Evolutionary conservation across 768 basidiomycete genomes (phyloP), one percentile per base, ranked within the genome.

Genomic region (Mycena haematopus): DNA sequence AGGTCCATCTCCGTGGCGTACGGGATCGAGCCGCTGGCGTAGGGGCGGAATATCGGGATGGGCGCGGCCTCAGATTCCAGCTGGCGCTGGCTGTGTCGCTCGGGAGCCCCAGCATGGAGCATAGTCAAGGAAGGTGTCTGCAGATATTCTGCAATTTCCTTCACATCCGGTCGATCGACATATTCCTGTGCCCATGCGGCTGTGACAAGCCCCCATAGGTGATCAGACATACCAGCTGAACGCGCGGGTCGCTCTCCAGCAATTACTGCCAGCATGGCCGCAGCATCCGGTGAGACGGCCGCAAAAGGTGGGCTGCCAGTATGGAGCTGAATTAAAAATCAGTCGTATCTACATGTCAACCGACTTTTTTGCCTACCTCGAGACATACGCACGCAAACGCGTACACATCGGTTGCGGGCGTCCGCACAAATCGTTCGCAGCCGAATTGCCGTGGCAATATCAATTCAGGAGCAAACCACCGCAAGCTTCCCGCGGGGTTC

Each of bases 381-480:
- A 54, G 53, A 44, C 40, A 54, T 2, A 56, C 54, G 9, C 42
- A 45, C 29, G 38, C 53, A 27, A 54, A 54, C n/a, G 54, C 53
- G n/a, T 54, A 54, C 9, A 22, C 21, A 35, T 56, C 45, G 19
- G 13, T 50, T 24, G 56, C 46, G 0, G 35, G 22, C 14, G 56
- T 50, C 19, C 47, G 56, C 25, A 31, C 6, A 9, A 50, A 50
- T 24, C 11, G 14, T 3, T 58, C 38, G 22, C 38, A 38, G 5
- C 46, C 56, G 21, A 40, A 50, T 5, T 2, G 9, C 25, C 14
- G n/a, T 10, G 56, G 47, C 9, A 10, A 8, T 11, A 56, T 6
- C 54, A 56, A 14, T 42, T 56, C 54, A 15, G 54, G 54, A 17
- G 54, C 54, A 14, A 56, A 33, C 56, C 56, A 56, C 21, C 46